phyloP scores from a whole-genome alignment of 805 yeast species.

The Limtongia smithiae region DNA sequence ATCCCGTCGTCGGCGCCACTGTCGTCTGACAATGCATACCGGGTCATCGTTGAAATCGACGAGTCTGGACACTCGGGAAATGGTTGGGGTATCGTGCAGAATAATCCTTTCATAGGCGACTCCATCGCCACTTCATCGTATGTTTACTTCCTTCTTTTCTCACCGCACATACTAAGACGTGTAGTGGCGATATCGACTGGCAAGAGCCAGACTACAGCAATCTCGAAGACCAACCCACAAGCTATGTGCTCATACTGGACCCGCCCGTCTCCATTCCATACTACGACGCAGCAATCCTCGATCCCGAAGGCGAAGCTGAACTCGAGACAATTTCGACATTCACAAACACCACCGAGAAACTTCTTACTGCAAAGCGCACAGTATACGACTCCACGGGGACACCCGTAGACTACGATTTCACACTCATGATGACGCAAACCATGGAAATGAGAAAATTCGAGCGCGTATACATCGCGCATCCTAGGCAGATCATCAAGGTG shows the following conservation, averaged over 20 bases:
- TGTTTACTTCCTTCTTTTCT: not conserved
- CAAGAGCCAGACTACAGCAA: conserved; percentile 28
- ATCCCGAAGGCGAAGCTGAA: conserved; percentile 19
- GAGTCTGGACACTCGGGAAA: conserved; percentile 5
- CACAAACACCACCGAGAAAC: conserved; percentile 1
- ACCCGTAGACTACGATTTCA: conserved; percentile 7
- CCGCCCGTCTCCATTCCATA: conserved; percentile 36
- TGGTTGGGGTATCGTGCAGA: conserved; percentile 25
- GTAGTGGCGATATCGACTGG: conserved; percentile 18
- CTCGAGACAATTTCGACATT: conserved; percentile 7
- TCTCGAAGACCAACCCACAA: conserved; percentile 31
- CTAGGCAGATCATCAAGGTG: conserved; percentile 19
- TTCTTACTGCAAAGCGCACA: conserved; percentile 4
- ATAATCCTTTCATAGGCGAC: conserved; percentile 14
- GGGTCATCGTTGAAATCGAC: conserved; percentile 17
- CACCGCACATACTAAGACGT: not conserved
- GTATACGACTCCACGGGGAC: conserved; percentile 12
- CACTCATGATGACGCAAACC: conserved; percentile 3
- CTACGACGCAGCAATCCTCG: conserved; percentile 24
- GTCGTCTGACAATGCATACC: conserved; percentile 1
- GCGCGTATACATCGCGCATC: conserved; percentile 18
- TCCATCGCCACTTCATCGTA: conserved; percentile 3
- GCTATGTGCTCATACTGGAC: conserved; percentile 35
- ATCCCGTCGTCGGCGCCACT: conserved; percentile 1
- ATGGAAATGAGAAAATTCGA: conserved; percentile 20